These are phyloP conservation scores for Xylaria grammica DNA, from an alignment of 495 filamentous ascomycete genomes.

Conservation along the genomic window DNA sequence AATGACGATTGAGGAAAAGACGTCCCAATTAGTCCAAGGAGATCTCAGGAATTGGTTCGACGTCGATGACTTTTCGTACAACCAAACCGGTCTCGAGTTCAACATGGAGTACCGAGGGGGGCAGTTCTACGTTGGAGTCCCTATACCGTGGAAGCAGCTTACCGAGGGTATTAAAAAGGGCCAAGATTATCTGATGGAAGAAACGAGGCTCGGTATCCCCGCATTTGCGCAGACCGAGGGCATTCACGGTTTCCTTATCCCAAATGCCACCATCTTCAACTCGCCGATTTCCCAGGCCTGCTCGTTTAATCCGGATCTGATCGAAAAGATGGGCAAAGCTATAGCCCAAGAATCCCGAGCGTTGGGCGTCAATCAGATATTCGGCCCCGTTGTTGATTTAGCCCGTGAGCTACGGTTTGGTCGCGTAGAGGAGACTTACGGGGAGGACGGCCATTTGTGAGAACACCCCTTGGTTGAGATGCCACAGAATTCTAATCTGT, in stretches of 20 bases:
- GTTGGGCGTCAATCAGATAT: conserved; percentile 70
- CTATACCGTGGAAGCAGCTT: conserved; percentile 66
- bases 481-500: background rate
- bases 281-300: conserved; percentile 72
- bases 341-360: conserved; percentile 67
- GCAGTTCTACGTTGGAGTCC: conserved; percentile 72
- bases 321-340: conserved; percentile 64
- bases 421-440: conserved; percentile 71
- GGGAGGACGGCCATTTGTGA: conserved; percentile 66
- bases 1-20: conserved; percentile 75
- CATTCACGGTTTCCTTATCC: conserved; percentile 72
- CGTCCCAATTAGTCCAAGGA: conserved; percentile 69
- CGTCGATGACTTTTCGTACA: conserved; percentile 61
- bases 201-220: conserved; percentile 70
- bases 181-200: conserved; percentile 67
- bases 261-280: conserved; percentile 77
- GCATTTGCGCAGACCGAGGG: conserved; percentile 73
- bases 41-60: conserved; percentile 77
- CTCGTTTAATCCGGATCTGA: conserved; percentile 64
- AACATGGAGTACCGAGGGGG: conserved; percentile 68
- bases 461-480: background rate
- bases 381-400: conserved; percentile 70
- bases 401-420: conserved; percentile 71
- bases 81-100: conserved; percentile 65
- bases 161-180: conserved; percentile 62